A percentile compares a stretch with the other conserved stretches of the same genome.
Conservation (phyloP, 768 basidiomycete genomes). For the Rhizopogon sp. region DNA sequence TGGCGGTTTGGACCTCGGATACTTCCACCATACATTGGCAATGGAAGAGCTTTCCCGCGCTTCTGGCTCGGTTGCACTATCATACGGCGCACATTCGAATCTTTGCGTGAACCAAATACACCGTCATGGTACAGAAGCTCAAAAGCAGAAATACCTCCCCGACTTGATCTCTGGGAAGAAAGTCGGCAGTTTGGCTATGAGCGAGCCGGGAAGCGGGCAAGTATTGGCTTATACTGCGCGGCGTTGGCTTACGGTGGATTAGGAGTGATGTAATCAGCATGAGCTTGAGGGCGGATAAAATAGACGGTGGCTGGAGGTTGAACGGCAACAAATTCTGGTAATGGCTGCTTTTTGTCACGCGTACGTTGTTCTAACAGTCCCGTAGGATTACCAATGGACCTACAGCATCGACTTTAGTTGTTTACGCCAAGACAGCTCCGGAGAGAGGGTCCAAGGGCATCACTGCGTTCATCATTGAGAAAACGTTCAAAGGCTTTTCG, state of each 20-base stretch:
- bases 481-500: slow-evolving; percentile 77
- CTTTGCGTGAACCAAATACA: slow-evolving; percentile 85
- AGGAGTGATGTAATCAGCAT: slow-evolving; percentile 93
- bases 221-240: neutral
- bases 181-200: slow-evolving; percentile 92
- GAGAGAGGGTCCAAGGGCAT: slow-evolving; percentile 81
- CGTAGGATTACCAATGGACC: slow-evolving; percentile 94
- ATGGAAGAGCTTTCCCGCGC: slow-evolving; percentile 93
- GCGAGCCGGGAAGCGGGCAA: slow-evolving; percentile 78
- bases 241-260: slow-evolving; percentile 1
- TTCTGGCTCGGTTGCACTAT: slow-evolving; percentile 88
- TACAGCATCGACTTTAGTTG: slow-evolving; percentile 82
- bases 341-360: neutral
- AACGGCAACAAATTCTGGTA: slow-evolving; percentile 96
- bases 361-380: neutral
- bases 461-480: slow-evolving; percentile 89
- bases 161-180: slow-evolving; percentile 76
- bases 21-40: slow-evolving; percentile 83
- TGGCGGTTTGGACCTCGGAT: slow-evolving; percentile 80
- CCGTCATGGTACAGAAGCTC: slow-evolving; percentile 75
- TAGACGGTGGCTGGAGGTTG: slow-evolving; percentile 68
- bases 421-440: slow-evolving; percentile 87
- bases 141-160: slow-evolving; percentile 79
- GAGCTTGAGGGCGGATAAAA: slow-evolving; percentile 76
- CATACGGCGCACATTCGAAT: slow-evolving; percentile 90